phyloP scores from a whole-genome alignment of 164 flowering plant genomes.

The Macadamia integrifolia region DNA sequence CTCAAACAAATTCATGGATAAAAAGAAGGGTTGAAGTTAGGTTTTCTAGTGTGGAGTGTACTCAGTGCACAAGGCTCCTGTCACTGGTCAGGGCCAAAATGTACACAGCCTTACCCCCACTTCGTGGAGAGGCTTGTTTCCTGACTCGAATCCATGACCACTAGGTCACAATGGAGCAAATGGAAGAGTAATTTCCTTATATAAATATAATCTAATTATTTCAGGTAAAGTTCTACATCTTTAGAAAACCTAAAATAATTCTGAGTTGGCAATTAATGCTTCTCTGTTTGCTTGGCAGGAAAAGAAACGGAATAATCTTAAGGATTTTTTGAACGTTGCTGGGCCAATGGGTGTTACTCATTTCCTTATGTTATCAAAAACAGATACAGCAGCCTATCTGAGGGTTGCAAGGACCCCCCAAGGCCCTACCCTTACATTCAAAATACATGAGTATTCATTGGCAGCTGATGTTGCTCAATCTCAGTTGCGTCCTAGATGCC shows the following conservation, averaged over 20 bases:
- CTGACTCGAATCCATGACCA: no score
- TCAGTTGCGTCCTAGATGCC: slow-evolving; percentile 84
- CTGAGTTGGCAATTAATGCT: slow-evolving; percentile 1
- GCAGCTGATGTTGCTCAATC: slow-evolving; percentile 78
- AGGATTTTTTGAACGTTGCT: slow-evolving; percentile 89
- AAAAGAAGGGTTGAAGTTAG: no score
- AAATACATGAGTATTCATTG: slow-evolving; percentile 72
- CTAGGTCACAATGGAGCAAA: no score
- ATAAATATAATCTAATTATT: no score
- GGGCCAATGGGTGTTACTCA: slow-evolving; percentile 98
- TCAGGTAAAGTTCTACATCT: no score
- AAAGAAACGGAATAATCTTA: slow-evolving; percentile 74
- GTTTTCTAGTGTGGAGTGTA: no score
- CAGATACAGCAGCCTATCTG: slow-evolving; percentile 56
- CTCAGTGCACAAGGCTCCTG: no score
- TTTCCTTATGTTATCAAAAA: slow-evolving; percentile 86
- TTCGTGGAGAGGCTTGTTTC: no score
- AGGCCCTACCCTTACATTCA: slow-evolving; percentile 91
- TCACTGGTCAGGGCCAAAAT: no score
- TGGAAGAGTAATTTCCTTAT: no score
- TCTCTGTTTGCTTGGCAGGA: slow-evolving; percentile 47
- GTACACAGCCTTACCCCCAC: no score
- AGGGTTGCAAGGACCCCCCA: slow-evolving; percentile 92
- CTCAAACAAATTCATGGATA: no score
- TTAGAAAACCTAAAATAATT: not conserved